Evolutionary conservation across 2,329 filamentous ascomycete species (phyloP).

Genomic region (Nigrograna mackinnonii): DNA sequence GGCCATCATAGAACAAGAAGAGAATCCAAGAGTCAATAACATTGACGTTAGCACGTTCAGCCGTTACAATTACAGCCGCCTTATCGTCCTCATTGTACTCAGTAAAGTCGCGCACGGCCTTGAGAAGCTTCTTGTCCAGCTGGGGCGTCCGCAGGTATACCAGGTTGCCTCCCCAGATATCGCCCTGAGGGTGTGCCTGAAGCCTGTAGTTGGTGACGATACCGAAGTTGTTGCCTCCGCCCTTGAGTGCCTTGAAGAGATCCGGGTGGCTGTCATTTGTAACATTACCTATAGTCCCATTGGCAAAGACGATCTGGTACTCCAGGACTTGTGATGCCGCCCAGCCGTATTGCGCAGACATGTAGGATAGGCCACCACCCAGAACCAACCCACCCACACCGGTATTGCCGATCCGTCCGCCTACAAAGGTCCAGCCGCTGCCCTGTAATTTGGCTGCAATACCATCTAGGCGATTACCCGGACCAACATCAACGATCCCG

Average conservation of each 20-base stretch:
- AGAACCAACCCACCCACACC: constrained; percentile 53
- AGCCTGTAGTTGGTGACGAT: constrained; percentile 38
- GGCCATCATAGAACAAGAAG: constrained; percentile 38
- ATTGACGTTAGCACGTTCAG: constrained; percentile 29
- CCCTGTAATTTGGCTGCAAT: constrained; percentile 43
- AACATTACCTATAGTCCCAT: constrained; percentile 40
- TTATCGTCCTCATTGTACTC: constrained; percentile 52
- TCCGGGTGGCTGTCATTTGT: constrained; percentile 29
- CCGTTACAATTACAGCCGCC: constrained; percentile 35
- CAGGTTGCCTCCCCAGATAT: constrained; percentile 53
- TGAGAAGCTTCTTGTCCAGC: constrained; percentile 46
- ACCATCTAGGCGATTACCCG: constrained; percentile 36
- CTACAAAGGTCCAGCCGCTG: constrained; percentile 44
- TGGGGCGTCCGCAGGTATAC: constrained; percentile 43
- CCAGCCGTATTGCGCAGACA: constrained; percentile 49
- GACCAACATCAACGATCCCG: constrained; percentile 31
- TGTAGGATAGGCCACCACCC: constrained; percentile 43
- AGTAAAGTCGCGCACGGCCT: constrained; percentile 59
- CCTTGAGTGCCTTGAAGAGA: constrained; percentile 41
- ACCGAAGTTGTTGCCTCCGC: constrained; percentile 45
- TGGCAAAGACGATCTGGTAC: constrained; percentile 53
- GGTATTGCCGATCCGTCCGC: constrained; percentile 52
- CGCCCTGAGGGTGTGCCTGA: constrained; percentile 22
- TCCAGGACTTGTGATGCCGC: constrained; percentile 51
- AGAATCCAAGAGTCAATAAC: constrained; percentile 34